Percentiles rank a stretch among this genome's conserved stretches.
Conservation (phyloP, 345 rosid species). For the Physaria fendleri region DNA sequence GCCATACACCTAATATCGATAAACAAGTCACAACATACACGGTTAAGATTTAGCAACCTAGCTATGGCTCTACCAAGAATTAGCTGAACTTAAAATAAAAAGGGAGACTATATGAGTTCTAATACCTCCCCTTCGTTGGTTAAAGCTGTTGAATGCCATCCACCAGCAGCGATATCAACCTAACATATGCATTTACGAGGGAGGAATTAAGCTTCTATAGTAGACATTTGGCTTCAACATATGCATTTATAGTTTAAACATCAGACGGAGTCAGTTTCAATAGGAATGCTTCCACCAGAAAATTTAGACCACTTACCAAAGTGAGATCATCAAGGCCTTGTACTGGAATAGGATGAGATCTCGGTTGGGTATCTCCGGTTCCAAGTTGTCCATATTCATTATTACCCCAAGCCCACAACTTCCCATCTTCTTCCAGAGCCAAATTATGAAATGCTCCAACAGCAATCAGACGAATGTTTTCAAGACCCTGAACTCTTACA, state of each 20-base stretch:
- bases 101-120: background rate
- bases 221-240: background rate
- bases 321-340: slow-evolving; percentile 77
- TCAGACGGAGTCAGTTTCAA: background rate
- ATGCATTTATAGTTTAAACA: background rate
- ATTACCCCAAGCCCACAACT: slow-evolving; percentile 98
- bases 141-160: slow-evolving; percentile 98
- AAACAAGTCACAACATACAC: slow-evolving; percentile 6
- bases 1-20: slow-evolving; percentile 60
- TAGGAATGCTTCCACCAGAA: background rate
- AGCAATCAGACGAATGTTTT: slow-evolving; percentile 72
- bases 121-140: slow-evolving; percentile 80
- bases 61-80: slow-evolving; percentile 3
- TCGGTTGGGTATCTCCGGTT: slow-evolving; percentile 97
- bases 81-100: background rate
- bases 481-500: slow-evolving; percentile 97
- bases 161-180: slow-evolving; percentile 99
- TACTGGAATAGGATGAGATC: slow-evolving; percentile 90
- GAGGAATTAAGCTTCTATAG: background rate
- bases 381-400: slow-evolving; percentile 99
- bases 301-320: slow-evolving; percentile 49
- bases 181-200: slow-evolving; percentile 17
- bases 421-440: slow-evolving; percentile 92
- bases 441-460: slow-evolving; percentile 99
- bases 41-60: slow-evolving; percentile 2